Percentiles rank a stretch among this genome's conserved stretches.
These are phyloP conservation scores for Xenoacremonium recifei DNA, from an alignment of 2,329 filamentous ascomycete species.

Conservation along the genomic window DNA sequence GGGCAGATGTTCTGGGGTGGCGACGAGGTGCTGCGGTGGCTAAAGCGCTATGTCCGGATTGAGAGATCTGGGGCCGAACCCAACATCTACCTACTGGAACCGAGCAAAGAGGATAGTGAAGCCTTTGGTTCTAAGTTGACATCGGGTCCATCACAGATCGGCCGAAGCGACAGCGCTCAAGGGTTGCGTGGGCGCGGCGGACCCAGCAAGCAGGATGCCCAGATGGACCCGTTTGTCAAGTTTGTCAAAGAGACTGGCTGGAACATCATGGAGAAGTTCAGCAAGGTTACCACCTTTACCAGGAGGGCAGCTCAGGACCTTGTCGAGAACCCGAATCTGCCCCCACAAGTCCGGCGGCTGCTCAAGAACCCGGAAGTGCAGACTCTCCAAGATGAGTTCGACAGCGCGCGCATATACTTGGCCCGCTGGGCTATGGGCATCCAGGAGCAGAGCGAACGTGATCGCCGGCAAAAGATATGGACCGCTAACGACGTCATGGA, in stretches of 20 bases:
- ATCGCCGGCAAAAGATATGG: conserved; percentile 84
- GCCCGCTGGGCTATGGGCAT: conserved; percentile 99
- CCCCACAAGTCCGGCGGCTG: conserved; percentile 80
- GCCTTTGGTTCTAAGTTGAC: conserved; percentile 71
- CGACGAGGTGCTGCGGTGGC: conserved; percentile 89
- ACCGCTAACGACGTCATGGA: conserved; percentile 90
- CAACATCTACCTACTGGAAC: conserved; percentile 89
- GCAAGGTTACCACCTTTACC: conserved; percentile 95
- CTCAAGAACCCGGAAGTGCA: conserved; percentile 92
- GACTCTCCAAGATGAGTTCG: conserved; percentile 93
- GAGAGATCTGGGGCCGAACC: conserved; percentile 84
- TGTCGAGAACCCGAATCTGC: conserved; percentile 85
- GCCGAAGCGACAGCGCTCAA: conserved; percentile 31
- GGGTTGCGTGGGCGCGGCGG: conserved; percentile 29
- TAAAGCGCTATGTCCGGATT: conserved; percentile 78
- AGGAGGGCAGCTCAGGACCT: conserved; percentile 88
- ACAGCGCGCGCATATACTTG: conserved; percentile 90
- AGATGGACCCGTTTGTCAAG: conserved; percentile 91
- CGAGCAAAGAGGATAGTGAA: conserved; percentile 76
- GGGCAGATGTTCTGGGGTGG: conserved; percentile 97
- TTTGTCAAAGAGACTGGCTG: conserved; percentile 92
- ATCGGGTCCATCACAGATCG: conserved; percentile 26
- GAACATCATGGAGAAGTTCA: conserved; percentile 95
- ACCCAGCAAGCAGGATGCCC: conserved; percentile 56
- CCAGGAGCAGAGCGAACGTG: conserved; percentile 90